Base-by-base conservation (phyloP, 2,329 filamentous ascomycete genomes). In the Leptographium galeiforme region DNA sequence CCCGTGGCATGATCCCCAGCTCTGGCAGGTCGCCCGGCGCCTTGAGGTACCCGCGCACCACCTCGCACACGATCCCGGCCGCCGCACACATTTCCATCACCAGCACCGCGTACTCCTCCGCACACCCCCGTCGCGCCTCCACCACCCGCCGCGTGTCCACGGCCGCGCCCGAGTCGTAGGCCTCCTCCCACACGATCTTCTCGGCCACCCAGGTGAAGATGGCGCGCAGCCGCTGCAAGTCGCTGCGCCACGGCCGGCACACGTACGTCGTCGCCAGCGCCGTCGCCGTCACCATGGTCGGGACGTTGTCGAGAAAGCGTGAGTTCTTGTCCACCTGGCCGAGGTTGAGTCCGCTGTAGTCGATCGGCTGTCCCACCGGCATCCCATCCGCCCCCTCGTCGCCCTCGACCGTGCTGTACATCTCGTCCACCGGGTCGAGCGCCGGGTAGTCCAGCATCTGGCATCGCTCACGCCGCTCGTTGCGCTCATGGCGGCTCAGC, bases 161-260 rank as follows among this genome's bases (percentile, higher is more conserved):
- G 10, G 85, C 77, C n/a, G 91, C 70, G 8, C 85, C 77, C n/a
- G 84, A 86, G 60, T 95, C 89, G 58, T 89, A 89, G 59, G 95
- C 89, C 62, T 96, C 91, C 64, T 98, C 93, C 93, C 93, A 98
- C 36, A 79, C 80, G 54, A 98, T 84, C 61, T 91, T 89, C 65
- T 98, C 93, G n/a, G 88, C 81, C 6, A 95, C 88, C 91, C 91
- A 98, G 1, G 87, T 96, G 63, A 97, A 98, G 57, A 98, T 97
- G 16, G 93, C 91, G 30, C 94, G 81, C 32, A 98, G 70, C 39
- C 90, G 81, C 66, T 98, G 93, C 0, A 96, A 88, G 61, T 97
- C 91, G 67, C 88, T 96, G 56, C 90, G 79, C 66, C 96, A 95
- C 0, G 93, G 94, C 33, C 93, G 81, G 64, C 94, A 98, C 12